phyloP scores from a whole-genome alignment of 2,329 filamentous ascomycete species.

The Hypoxylon sp. region DNA sequence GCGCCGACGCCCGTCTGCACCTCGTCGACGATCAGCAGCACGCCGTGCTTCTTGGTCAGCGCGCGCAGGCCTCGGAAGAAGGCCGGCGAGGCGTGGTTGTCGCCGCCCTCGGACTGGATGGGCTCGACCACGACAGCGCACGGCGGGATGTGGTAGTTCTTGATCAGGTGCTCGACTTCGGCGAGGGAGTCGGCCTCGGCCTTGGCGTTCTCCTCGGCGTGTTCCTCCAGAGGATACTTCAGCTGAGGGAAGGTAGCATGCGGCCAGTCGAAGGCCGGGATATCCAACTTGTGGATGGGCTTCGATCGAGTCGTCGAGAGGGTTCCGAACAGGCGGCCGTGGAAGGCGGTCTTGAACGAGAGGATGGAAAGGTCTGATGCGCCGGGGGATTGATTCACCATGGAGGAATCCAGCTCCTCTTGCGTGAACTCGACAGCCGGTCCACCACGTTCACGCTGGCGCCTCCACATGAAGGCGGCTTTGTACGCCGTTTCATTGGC shows the following conservation, averaged over 20 bases:
- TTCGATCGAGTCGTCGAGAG: slow-evolving; percentile 91
- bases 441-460: slow-evolving; percentile 82
- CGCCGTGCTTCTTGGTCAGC: slow-evolving; percentile 77
- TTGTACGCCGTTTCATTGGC: slow-evolving; percentile 96
- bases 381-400: slow-evolving; percentile 83
- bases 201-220: slow-evolving; percentile 80
- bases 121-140: slow-evolving; percentile 88
- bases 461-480: slow-evolving; percentile 92
- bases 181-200: slow-evolving; percentile 83
- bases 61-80: slow-evolving; percentile 89
- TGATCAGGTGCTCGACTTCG: slow-evolving; percentile 84
- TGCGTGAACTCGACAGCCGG: slow-evolving; percentile 79
- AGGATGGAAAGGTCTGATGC: slow-evolving; percentile 83
- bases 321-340: slow-evolving; percentile 87
- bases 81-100: slow-evolving; percentile 88
- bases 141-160: slow-evolving; percentile 79
- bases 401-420: slow-evolving; percentile 76
- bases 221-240: slow-evolving; percentile 85
- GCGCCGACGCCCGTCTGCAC: slow-evolving; percentile 94
- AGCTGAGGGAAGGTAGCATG: slow-evolving; percentile 85
- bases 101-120: slow-evolving; percentile 91
- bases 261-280: slow-evolving; percentile 94
- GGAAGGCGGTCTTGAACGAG: slow-evolving; percentile 88
- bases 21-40: slow-evolving; percentile 91
- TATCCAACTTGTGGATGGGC: slow-evolving; percentile 93